Evolutionary conservation across 805 yeast genomes (phyloP).

Genomic region (Saccharomycopsis vini): DNA sequence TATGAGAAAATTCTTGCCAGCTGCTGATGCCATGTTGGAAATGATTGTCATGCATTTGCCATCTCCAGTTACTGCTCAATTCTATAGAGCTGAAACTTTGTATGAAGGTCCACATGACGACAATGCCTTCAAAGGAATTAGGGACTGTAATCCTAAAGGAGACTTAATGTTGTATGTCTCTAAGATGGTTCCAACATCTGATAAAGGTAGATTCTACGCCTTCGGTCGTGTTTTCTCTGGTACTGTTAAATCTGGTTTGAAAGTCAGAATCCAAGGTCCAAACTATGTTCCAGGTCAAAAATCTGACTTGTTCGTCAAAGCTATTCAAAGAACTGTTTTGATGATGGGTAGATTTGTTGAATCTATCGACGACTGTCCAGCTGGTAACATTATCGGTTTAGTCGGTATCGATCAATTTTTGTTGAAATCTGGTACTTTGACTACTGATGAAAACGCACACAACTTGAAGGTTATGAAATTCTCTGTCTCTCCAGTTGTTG

Average conservation of each 20-base stretch:
- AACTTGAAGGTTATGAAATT: constrained; percentile 99
- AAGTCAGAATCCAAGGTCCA: constrained; percentile 99
- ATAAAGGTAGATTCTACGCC: constrained; percentile 99
- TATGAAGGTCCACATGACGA: constrained; percentile 99
- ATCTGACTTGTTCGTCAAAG: constrained; percentile 94
- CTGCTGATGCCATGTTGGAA: constrained; percentile 98
- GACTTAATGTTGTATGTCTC: constrained; percentile 99
- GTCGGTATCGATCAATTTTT: constrained; percentile 99
- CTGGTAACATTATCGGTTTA: constrained; percentile 99
- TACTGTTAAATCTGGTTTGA: constrained; percentile 97
- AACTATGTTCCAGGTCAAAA: constrained; percentile 98
- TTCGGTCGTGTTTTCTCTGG: constrained; percentile 99
- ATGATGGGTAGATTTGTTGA: constrained; percentile 99
- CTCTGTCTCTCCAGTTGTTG: constrained; percentile 99
- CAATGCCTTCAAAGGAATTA: constrained; percentile 82
- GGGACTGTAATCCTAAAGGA: constrained; percentile 96
- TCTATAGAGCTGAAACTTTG: constrained; percentile 97
- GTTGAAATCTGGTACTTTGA: constrained; percentile 97
- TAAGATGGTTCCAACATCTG: constrained; percentile 99
- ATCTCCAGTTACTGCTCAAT: constrained; percentile 99
- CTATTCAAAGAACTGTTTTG: constrained; percentile 97
- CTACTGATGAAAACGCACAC: constrained; percentile 95
- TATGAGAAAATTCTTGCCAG: constrained; percentile 99
- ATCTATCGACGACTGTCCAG: constrained; percentile 98
- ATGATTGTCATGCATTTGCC: constrained; percentile 98